Evolutionary conservation across 805 yeast species (phyloP).

Genomic region (Zygoascus flipseniorum): DNA sequence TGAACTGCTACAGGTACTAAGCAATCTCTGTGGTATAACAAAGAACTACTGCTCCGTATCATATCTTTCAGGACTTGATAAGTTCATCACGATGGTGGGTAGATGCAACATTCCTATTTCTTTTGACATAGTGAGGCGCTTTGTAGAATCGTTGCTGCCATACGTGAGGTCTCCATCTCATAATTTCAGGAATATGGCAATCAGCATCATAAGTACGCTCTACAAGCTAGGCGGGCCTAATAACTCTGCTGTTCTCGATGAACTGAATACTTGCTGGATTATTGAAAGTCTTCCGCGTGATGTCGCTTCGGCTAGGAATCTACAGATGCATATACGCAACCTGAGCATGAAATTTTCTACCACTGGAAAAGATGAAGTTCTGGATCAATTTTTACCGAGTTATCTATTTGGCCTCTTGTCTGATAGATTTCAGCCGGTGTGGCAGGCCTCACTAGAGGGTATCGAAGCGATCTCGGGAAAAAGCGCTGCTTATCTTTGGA

Average conservation of each 20-base stretch:
- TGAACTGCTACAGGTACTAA: neutral
- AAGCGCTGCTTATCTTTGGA: constrained; percentile 47
- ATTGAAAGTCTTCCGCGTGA: constrained; percentile 69
- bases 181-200: constrained; percentile 40
- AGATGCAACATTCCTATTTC: neutral
- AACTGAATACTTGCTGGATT: constrained; percentile 19
- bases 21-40: neutral
- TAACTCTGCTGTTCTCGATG: constrained; percentile 9
- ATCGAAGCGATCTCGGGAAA: constrained; percentile 40
- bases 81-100: neutral
- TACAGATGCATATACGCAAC: constrained; percentile 58
- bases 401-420: constrained; percentile 64
- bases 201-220: constrained; percentile 25
- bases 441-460: constrained; percentile 66
- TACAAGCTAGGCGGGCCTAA: constrained; percentile 1
- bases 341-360: constrained; percentile 39
- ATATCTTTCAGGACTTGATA: neutral
- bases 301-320: constrained; percentile 64
- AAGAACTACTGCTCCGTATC: neutral
- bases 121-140: neutral
- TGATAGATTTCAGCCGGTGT: constrained; percentile 72
- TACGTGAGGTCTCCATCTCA: constrained; percentile 35
- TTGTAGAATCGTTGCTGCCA: neutral
- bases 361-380: constrained; percentile 20
- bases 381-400: constrained; percentile 33